These are phyloP conservation scores for Sophora flavescens DNA, from an alignment of 306 rosid genomes.

Conservation along the genomic window DNA sequence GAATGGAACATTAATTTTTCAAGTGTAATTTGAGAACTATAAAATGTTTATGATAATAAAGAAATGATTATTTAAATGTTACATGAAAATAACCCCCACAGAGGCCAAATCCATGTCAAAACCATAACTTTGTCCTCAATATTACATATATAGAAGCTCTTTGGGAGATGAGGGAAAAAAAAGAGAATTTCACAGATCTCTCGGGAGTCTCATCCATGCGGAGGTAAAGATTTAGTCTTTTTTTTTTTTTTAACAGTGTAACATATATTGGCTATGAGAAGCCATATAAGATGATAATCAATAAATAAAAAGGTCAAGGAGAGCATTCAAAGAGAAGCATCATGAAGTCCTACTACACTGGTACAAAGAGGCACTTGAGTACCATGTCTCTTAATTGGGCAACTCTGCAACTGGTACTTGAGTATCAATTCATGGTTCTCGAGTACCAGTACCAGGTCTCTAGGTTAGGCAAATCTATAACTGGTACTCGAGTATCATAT, in stretches of 20 bases:
- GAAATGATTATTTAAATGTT: no score
- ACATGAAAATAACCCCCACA: constrained; percentile 70
- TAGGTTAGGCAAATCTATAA: no score
- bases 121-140: constrained; percentile 80
- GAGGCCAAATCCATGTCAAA: constrained; percentile 74
- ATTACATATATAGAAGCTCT: constrained; percentile 71
- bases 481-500: no score
- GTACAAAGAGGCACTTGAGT: no score
- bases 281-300: constrained; percentile 93
- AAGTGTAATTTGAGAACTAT: no score
- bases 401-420: no score
- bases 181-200: constrained; percentile 65
- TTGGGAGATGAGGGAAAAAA: constrained; percentile 60
- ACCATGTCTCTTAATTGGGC: no score
- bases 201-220: constrained; percentile 64
- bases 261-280: constrained; percentile 87
- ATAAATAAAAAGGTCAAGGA: constrained; percentile 77
- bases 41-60: no score
- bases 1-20: no score
- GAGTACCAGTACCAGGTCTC: no score
- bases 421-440: no score
- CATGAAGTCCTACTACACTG: no score
- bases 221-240: constrained; percentile 53
- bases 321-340: constrained; percentile 82
- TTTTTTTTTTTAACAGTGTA: constrained; percentile 65